A percentile compares a stretch with the other conserved stretches of the same genome.
Evolutionary conservation across 768 basidiomycete genomes (phyloP).

Genomic region (Hortiboletus flavorubellus): DNA sequence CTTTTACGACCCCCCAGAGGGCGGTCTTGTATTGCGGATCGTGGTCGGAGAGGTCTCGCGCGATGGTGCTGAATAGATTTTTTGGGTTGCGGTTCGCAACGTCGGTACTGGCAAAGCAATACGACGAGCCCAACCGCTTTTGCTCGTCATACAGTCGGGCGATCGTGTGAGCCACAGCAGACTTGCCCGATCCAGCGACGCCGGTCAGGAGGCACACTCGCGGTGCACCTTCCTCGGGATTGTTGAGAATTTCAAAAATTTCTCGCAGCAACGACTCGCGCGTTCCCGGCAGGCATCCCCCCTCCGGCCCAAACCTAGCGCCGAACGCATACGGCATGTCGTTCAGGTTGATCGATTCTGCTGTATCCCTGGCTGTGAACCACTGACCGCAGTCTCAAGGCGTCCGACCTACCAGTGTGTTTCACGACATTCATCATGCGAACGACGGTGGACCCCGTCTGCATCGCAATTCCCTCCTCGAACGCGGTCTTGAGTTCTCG

Average conservation of each 20-base stretch:
- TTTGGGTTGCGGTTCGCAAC: constrained; percentile 5
- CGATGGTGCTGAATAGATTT: constrained; percentile 27
- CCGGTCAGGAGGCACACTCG: constrained; percentile 17
- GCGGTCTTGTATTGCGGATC: not conserved
- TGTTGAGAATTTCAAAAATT: not conserved
- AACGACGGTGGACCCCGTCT: too few species aligned
- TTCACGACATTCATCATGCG: too few species aligned
- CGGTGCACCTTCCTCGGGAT: not conserved
- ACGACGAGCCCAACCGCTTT: not conserved
- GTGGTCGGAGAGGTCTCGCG: constrained; percentile 23
- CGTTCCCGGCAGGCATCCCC: not conserved
- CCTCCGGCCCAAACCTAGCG: not conserved
- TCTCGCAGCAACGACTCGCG: not conserved
- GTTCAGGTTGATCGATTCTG: not conserved
- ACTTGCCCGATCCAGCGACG: constrained; percentile 4
- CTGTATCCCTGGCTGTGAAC: too few species aligned
- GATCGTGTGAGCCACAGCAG: not conserved
- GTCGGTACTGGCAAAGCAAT: constrained; percentile 12
- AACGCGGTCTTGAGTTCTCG: too few species aligned
- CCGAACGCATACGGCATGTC: too few species aligned
- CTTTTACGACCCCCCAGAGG: too few species aligned
- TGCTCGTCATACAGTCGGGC: not conserved
- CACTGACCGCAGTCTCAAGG: too few species aligned
- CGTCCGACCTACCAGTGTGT: too few species aligned
- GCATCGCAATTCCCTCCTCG: too few species aligned